These are phyloP conservation scores for Grigorovia yakushimaensis DNA, from an alignment of 805 yeast genomes.

Conservation along the genomic window DNA sequence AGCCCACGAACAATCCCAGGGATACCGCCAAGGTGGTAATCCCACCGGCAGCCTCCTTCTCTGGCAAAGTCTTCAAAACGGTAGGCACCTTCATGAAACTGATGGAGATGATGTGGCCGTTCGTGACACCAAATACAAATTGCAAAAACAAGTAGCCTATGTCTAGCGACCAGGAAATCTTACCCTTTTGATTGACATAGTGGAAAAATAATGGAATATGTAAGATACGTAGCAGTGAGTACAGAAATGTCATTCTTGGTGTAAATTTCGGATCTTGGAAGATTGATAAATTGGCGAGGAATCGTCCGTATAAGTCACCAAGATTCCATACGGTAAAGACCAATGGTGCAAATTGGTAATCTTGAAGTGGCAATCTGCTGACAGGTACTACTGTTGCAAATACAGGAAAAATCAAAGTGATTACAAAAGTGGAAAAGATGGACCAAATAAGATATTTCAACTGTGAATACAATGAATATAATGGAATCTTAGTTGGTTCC, in stretches of 20 bases:
- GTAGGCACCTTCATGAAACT: conserved; percentile 69
- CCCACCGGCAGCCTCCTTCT: conserved; percentile 90
- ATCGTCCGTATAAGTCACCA: conserved; percentile 78
- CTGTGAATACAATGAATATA: conserved; percentile 49
- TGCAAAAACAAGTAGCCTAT: conserved; percentile 59
- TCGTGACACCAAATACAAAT: conserved; percentile 72
- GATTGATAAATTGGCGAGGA: conserved; percentile 41
- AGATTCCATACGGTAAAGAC: conserved; percentile 79
- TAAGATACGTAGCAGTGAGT: conserved; percentile 44
- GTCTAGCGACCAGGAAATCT: conserved; percentile 40
- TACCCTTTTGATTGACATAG: conserved; percentile 28
- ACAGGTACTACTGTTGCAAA: conserved; percentile 68
- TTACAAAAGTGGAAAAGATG: conserved; percentile 61
- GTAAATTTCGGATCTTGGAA: conserved; percentile 16
- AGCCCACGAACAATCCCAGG: conserved; percentile 70
- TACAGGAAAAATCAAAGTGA: conserved; percentile 75
- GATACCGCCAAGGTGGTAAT: conserved; percentile 75
- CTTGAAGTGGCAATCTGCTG: conserved; percentile 24
- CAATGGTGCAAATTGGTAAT: conserved; percentile 55
- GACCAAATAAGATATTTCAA: conserved; percentile 55
- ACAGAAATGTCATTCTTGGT: conserved; percentile 35
- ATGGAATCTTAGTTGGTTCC: conserved; percentile 41
- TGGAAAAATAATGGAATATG: conserved; percentile 66
- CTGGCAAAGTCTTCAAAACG: conserved; percentile 49
- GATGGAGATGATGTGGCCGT: conserved; percentile 76